Percentiles rank a stretch among this genome's conserved stretches.
Evolutionary conservation across 192 early-diverging fungal species (phyloP).

Genomic region (Backusella liffmaniae): DNA sequence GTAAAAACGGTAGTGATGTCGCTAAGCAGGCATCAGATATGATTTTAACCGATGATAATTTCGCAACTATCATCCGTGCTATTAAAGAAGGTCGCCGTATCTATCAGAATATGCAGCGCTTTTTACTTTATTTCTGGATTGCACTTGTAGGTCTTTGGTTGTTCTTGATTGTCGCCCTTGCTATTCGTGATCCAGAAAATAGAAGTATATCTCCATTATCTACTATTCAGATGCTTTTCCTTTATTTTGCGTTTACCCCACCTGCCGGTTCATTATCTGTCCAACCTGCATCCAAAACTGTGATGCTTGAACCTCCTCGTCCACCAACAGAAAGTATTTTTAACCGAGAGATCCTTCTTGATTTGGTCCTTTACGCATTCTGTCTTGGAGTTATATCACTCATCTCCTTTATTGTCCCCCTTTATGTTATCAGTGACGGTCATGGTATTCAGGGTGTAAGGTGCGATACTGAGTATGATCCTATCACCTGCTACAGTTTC

Average conservation of each 20-base stretch:
- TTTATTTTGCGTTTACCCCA: conserved; percentile 78
- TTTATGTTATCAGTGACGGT: conserved; percentile 55
- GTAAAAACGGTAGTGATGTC: conserved; percentile 87
- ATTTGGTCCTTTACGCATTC: conserved; percentile 65
- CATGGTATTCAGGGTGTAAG: conserved; percentile 47
- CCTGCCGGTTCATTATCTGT: conserved; percentile 71
- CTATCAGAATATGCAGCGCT: conserved; percentile 77
- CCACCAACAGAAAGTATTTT: conserved; percentile 65
- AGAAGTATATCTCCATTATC: conserved; percentile 72
- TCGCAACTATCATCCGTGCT: conserved; percentile 77
- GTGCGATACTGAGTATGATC: conserved; percentile 47
- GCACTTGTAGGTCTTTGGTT: conserved; percentile 54
- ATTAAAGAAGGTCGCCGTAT: conserved; percentile 80
- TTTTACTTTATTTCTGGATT: conserved; percentile 56
- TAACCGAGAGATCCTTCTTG: conserved; percentile 63
- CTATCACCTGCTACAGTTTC: conserved; percentile 48
- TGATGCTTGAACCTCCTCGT: conserved; percentile 75
- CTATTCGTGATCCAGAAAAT: conserved; percentile 56
- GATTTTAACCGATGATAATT: conserved; percentile 79
- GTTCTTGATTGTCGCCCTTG: conserved; percentile 63
- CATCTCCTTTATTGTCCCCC: conserved; percentile 57
- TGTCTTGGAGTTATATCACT: conserved; percentile 56
- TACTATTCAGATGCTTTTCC: conserved; percentile 73
- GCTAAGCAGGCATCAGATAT: conserved; percentile 91
- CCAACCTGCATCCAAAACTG: conserved; percentile 61